Evolutionary conservation across 2,329 filamentous ascomycete species (phyloP), one percentile per base, ranked within the genome.

Genomic region (Claviceps spartinae): DNA sequence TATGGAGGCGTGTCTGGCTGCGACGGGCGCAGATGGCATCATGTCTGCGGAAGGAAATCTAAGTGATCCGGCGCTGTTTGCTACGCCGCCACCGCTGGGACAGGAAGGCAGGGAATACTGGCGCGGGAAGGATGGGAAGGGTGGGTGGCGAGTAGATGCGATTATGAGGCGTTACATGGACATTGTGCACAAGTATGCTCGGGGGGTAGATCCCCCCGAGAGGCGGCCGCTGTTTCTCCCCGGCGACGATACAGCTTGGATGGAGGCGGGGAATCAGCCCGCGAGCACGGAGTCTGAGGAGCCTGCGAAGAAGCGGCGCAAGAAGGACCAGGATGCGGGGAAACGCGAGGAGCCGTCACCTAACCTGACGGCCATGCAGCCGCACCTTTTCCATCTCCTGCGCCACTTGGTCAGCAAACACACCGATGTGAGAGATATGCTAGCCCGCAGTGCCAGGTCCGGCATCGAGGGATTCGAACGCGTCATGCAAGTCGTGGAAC

Each of bases 41-140:
- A 97, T 98, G 93, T 91, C 85, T 58, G 93, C 93, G 5, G 93
- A 98, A 68, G 93, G 89, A 0, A 95, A 96, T 63, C 76, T 98
- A 0, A 91, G 88, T 62, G 88, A 98, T 63, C 93, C 93, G 0
- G 82, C 81, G 2, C 85, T 98, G 44, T 98, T 98, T 63, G 81
- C 84, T 14, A 69, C 73, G 36, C 74, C 81, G 16, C 88, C 88
- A 0, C 65, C 77, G 0, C 61, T 72, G 0, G 85, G 82, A 0
- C 67, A 81, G 47, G 81, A 87, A 65, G 81, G 81, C 0, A 76
- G 85, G 54, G 89, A 94, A 61, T 97, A 93, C 67, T 97, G 91
- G 90, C 76, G 85, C 37, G 88, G 86, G 0, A 75, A 71, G 50
- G 80, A 90, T 61, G 87, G 88, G 1, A 83, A 79, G 54, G 87